These are phyloP conservation scores for Bruguiera hainesii DNA, from an alignment of 441 rosid genomes.

Conservation along the genomic window DNA sequence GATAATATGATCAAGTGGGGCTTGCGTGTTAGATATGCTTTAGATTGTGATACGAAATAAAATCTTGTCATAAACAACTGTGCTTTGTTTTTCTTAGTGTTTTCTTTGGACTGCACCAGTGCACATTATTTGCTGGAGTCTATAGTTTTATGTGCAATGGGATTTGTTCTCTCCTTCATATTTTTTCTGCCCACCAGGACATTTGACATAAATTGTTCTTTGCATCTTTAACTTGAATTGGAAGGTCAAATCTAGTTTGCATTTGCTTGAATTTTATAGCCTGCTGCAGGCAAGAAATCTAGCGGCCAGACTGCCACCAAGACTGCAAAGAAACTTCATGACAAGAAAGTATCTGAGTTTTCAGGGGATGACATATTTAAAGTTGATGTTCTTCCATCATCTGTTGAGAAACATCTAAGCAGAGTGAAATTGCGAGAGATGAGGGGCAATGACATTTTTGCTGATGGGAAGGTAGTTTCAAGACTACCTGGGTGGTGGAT, in stretches of 20 bases:
- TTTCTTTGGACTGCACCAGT: background rate
- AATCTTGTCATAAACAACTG: too few relatives aligned
- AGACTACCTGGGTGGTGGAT: slow-evolving; percentile 88
- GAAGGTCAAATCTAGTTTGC: slow-evolving; percentile 5
- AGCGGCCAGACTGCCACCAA: too few relatives aligned
- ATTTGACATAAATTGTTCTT: too few relatives aligned
- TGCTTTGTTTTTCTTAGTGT: background rate
- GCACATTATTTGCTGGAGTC: background rate
- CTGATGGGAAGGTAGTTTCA: slow-evolving; percentile 82
- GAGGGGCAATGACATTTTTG: slow-evolving; percentile 83
- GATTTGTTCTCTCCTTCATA: too few relatives aligned
- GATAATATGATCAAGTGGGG: too few relatives aligned
- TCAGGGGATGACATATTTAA: slow-evolving; percentile 87
- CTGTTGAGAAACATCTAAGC: slow-evolving; percentile 67
- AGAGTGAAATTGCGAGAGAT: slow-evolving; percentile 78
- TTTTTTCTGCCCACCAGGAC: too few relatives aligned
- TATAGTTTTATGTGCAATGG: background rate
- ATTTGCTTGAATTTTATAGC: slow-evolving; percentile 24
- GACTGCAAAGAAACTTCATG: slow-evolving; percentile 67
- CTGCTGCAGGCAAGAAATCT: slow-evolving; percentile 40
- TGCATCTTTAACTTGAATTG: background rate
- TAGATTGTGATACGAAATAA: too few relatives aligned
- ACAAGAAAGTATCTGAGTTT: slow-evolving; percentile 74
- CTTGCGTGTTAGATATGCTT: too few relatives aligned
- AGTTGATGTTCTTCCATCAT: slow-evolving; percentile 54